These are phyloP conservation scores for Aspergillus ibericus DNA, from an alignment of 2,329 filamentous ascomycete genomes.

Conservation along the genomic window DNA sequence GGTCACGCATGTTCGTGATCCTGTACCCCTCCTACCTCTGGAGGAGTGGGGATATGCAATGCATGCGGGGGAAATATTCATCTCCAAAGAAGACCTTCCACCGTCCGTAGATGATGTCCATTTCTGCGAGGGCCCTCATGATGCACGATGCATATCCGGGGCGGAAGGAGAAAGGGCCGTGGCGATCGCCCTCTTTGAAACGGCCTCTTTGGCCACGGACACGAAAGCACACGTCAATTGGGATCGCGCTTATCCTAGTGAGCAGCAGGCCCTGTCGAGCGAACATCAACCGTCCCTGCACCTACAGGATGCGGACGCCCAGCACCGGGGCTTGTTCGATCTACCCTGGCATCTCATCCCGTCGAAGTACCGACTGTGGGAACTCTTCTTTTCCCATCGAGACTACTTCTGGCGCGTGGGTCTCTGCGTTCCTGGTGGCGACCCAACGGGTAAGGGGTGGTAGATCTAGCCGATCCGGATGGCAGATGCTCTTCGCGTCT, in stretches of 20 bases:
- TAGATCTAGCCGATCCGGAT: neutral
- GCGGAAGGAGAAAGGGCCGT: slow-evolving; percentile 39
- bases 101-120: slow-evolving; percentile 68
- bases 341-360: slow-evolving; percentile 30
- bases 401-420: slow-evolving; percentile 97
- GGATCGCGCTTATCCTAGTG: neutral
- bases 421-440: slow-evolving; percentile 77
- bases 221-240: neutral
- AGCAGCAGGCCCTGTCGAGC: neutral
- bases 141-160: slow-evolving; percentile 69
- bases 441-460: slow-evolving; percentile 26
- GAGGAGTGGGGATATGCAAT: slow-evolving; percentile 83
- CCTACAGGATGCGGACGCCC: neutral
- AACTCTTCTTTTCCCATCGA: slow-evolving; percentile 87
- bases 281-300: neutral
- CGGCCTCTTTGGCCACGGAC: neutral
- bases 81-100: slow-evolving; percentile 68
- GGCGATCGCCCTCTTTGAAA: slow-evolving; percentile 2
- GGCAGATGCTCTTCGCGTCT: neutral
- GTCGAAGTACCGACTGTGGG: slow-evolving; percentile 76
- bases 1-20: slow-evolving; percentile 83
- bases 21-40: slow-evolving; percentile 82
- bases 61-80: slow-evolving; percentile 86
- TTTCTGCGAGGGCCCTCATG: slow-evolving; percentile 69
- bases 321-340: slow-evolving; percentile 1